A percentile compares a stretch with the other conserved stretches of the same genome.
These are phyloP conservation scores for Malbranchea cinnamomea DNA, from an alignment of 2,329 filamentous ascomycete species.

Conservation along the genomic window DNA sequence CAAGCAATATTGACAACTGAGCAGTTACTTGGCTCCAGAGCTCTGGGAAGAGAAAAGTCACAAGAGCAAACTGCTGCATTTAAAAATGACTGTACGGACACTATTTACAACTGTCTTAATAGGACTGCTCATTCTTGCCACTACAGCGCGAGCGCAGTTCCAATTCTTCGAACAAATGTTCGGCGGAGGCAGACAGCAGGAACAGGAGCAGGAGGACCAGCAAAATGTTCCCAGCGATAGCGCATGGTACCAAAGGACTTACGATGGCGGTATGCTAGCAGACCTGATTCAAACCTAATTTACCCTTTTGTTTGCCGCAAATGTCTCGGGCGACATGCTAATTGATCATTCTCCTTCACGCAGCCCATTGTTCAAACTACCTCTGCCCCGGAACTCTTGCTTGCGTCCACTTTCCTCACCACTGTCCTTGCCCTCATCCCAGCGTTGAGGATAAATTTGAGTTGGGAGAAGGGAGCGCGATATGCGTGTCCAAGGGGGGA, in stretches of 20 bases:
- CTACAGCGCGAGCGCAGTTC: slow-evolving; percentile 60
- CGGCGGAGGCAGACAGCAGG: slow-evolving; percentile 41
- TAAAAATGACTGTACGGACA: slow-evolving; percentile 13
- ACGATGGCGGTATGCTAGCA: slow-evolving; percentile 10
- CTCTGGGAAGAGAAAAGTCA: no score
- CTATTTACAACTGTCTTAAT: slow-evolving; percentile 14
- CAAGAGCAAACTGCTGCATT: no score
- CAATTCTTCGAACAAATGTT: slow-evolving; percentile 99
- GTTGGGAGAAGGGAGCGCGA: slow-evolving; percentile 32
- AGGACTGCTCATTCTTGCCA: slow-evolving; percentile 43
- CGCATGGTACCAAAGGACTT: slow-evolving; percentile 51
- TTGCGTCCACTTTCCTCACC: slow-evolving; percentile 91
- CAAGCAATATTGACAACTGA: slow-evolving; percentile 12
- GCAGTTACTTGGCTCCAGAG: no score
- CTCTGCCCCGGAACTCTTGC: slow-evolving; percentile 87
- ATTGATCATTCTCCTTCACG: background rate
- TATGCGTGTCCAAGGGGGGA: slow-evolving; percentile 35
- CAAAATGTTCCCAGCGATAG: slow-evolving; percentile 80
- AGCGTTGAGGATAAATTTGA: slow-evolving; percentile 63
- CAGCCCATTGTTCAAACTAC: slow-evolving; percentile 82
- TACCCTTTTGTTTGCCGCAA: slow-evolving; percentile 11
- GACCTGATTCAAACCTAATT: background rate
- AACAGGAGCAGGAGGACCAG: slow-evolving; percentile 43
- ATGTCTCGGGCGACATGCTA: no score
- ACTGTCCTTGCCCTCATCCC: slow-evolving; percentile 84